A percentile compares a stretch with the other conserved stretches of the same genome.
These are phyloP conservation scores for Salix brachista DNA, from an alignment of 345 rosid genomes.

Conservation along the genomic window DNA sequence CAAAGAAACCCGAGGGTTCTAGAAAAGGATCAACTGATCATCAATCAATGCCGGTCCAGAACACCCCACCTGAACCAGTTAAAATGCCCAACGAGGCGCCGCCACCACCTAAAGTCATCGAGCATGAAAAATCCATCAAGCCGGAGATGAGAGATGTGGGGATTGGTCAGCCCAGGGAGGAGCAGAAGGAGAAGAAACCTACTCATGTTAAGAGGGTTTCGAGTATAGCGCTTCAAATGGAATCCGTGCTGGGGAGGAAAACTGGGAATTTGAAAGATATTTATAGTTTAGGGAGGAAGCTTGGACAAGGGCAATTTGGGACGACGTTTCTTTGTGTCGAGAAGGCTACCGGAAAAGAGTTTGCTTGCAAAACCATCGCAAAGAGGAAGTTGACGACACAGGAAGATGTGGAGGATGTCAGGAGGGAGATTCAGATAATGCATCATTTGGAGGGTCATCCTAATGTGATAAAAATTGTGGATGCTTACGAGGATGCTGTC, in stretches of 20 bases:
- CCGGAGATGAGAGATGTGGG: conserved; percentile 23
- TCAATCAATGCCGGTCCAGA: conserved; percentile 34
- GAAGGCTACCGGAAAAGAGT: conserved; percentile 58
- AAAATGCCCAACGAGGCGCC: conserved; percentile 42
- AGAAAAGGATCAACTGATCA: conserved; percentile 11
- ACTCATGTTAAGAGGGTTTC: conserved; percentile 53
- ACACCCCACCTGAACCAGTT: conserved; percentile 64
- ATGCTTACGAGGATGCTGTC: conserved; percentile 86
- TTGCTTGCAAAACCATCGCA: conserved; percentile 80
- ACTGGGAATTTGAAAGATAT: conserved; percentile 76
- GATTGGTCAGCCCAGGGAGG: conserved; percentile 20
- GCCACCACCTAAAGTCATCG: conserved; percentile 17
- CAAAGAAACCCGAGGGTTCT: conserved; percentile 19
- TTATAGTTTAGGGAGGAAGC: conserved; percentile 74
- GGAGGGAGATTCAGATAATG: conserved; percentile 97
- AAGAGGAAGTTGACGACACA: conserved; percentile 65
- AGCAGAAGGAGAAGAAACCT: conserved; percentile 43
- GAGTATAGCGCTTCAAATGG: conserved; percentile 58
- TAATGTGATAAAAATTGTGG: conserved; percentile 74
- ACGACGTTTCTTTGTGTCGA: conserved; percentile 78
- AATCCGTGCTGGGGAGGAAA: conserved; percentile 71
- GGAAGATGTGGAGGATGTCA: conserved; percentile 86
- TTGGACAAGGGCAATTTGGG: conserved; percentile 97
- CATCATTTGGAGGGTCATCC: conserved; percentile 91
- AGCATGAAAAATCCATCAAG: conserved; percentile 18